phyloP scores from a whole-genome alignment of 192 early-diverging fungal species.

The Coemansia sp. region DNA sequence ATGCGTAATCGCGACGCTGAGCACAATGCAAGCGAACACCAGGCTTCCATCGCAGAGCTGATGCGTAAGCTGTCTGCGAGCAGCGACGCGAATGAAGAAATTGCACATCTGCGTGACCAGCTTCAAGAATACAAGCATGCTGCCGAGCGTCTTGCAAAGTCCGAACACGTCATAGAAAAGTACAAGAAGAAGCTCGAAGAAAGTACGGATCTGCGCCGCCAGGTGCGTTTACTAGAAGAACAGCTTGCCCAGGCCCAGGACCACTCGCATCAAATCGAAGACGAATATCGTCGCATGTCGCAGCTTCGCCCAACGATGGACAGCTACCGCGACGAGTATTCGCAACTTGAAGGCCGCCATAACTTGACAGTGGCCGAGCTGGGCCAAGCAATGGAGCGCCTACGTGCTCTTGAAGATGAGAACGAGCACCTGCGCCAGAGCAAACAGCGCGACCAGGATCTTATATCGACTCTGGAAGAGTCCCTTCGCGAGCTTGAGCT shows the following conservation, averaged over 20 bases:
- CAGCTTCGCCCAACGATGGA: slow-evolving; percentile 82
- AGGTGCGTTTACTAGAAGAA: slow-evolving; percentile 76
- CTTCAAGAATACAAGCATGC: slow-evolving; percentile 88
- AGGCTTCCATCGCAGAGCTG: slow-evolving; percentile 63
- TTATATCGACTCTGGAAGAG: slow-evolving; percentile 77
- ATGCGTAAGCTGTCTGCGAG: slow-evolving; percentile 60
- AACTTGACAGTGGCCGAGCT: slow-evolving; percentile 66
- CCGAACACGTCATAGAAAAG: slow-evolving; percentile 93
- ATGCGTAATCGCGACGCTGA: slow-evolving; percentile 69
- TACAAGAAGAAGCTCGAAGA: slow-evolving; percentile 96
- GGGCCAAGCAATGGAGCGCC: slow-evolving; percentile 68
- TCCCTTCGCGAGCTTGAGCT: slow-evolving; percentile 80
- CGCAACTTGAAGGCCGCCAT: slow-evolving; percentile 71
- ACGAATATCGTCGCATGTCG: slow-evolving; percentile 81
- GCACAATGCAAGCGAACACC: slow-evolving; percentile 59
- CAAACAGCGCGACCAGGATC: slow-evolving; percentile 67
- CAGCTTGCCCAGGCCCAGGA: slow-evolving; percentile 69
- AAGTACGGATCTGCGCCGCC: slow-evolving; percentile 71
- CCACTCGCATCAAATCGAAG: slow-evolving; percentile 76
- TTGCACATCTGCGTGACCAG: slow-evolving; percentile 76
- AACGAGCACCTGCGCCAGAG: slow-evolving; percentile 65
- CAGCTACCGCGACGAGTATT: slow-evolving; percentile 81
- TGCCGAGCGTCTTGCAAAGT: slow-evolving; percentile 89
- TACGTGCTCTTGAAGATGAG: slow-evolving; percentile 61
- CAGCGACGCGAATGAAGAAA: slow-evolving; percentile 70